These are phyloP conservation scores for Actinomortierella ambigua DNA, from an alignment of 371 early-diverging fungal species.

Conservation along the genomic window DNA sequence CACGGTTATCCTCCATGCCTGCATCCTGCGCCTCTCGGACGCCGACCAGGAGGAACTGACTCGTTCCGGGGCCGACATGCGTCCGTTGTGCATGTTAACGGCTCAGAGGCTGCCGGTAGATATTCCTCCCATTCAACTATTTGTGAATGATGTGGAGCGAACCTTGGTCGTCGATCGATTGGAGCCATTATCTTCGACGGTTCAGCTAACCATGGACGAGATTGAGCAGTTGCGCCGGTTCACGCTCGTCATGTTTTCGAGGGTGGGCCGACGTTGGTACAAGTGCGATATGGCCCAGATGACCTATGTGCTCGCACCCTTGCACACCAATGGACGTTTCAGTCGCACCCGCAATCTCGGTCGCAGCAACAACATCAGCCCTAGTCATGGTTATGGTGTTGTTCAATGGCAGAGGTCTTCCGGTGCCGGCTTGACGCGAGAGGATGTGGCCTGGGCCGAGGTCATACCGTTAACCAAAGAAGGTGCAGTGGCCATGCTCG, in stretches of 20 bases:
- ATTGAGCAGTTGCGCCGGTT: conserved; percentile 54
- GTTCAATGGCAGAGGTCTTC: no score
- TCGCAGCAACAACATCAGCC: no score
- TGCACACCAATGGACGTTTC: conserved; percentile 16
- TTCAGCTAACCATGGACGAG: conserved; percentile 41
- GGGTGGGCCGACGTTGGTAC: conserved; percentile 59
- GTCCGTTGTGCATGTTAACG: conserved; percentile 56
- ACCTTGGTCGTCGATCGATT: conserved; percentile 24
- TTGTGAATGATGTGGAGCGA: conserved; percentile 46
- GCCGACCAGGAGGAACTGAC: conserved; percentile 10
- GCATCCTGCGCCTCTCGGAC: conserved; percentile 4
- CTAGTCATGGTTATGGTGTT: no score
- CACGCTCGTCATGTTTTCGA: conserved; percentile 52
- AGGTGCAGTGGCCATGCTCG: no score
- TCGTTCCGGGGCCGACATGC: conserved; percentile 21
- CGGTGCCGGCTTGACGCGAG: no score
- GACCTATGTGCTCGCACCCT: conserved; percentile 64
- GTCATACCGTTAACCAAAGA: no score
- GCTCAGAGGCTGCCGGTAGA: conserved; percentile 51
- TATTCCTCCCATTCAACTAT: conserved; percentile 50
- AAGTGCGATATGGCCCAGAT: conserved; percentile 55
- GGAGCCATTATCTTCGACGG: conserved; percentile 8
- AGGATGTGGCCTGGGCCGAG: no score
- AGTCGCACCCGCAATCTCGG: no score
- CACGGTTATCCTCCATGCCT: conserved; percentile 5